Conservation (phyloP, 306 rosid species). For the Quercus rubra region DNA sequence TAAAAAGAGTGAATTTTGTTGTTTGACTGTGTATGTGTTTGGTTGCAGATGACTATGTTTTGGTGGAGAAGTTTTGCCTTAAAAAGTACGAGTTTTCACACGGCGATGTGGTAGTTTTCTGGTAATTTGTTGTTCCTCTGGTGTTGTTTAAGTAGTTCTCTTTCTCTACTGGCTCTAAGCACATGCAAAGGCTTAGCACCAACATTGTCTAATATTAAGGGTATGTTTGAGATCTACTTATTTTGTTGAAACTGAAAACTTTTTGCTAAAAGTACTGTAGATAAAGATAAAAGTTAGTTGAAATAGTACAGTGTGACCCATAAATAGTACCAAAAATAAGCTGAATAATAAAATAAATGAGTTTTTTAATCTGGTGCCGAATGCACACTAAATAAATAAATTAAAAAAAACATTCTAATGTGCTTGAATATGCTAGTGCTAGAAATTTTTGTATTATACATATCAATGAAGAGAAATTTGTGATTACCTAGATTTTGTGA, state of each 20-base stretch:
- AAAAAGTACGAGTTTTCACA: slow-evolving; percentile 59
- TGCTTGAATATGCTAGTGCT: background rate
- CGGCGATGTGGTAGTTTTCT: slow-evolving; percentile 76
- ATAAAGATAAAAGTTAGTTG: too few species aligned
- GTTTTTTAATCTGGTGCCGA: too few species aligned
- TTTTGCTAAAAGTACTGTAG: too few species aligned
- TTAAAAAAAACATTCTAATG: background rate
- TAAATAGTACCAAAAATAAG: too few species aligned
- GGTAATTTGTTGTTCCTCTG: slow-evolving; percentile 34
- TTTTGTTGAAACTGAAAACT: too few species aligned
- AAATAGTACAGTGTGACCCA: too few species aligned
- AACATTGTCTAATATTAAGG: background rate
- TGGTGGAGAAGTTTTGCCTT: slow-evolving; percentile 72
- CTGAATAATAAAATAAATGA: too few species aligned
- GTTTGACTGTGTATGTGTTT: slow-evolving; percentile 22
- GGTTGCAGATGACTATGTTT: slow-evolving; percentile 77
- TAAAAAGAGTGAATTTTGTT: slow-evolving; percentile 1
- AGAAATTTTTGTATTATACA: background rate
- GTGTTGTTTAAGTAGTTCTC: background rate
- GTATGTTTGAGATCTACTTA: too few species aligned
- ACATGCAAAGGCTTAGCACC: background rate
- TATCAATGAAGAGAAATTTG: background rate
- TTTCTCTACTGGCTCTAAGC: background rate
- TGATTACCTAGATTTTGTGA: background rate
- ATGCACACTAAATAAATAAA: background rate